These are phyloP conservation scores for Termitomyces bulborhizus DNA, from an alignment of 768 basidiomycete genomes.

Conservation along the genomic window DNA sequence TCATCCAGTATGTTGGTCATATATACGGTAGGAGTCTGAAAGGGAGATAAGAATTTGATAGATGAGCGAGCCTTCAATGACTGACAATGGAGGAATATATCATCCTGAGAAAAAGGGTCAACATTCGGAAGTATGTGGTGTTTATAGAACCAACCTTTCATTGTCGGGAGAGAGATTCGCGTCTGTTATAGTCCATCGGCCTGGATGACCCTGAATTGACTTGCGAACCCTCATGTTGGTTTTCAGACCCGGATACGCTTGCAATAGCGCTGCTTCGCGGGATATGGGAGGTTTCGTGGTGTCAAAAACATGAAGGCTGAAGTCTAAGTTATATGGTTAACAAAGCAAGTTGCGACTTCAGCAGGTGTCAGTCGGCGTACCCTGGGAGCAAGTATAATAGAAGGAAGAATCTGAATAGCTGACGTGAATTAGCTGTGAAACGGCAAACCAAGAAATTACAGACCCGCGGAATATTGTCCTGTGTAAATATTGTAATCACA, in stretches of 20 bases:
- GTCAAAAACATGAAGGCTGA: slow-evolving; percentile 84
- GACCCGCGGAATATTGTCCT: slow-evolving; percentile 78
- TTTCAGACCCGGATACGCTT: slow-evolving; percentile 23
- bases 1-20: slow-evolving; percentile 70
- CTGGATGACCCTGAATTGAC: slow-evolving; percentile 68
- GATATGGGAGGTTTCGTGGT: slow-evolving; percentile 44
- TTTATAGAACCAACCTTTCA: slow-evolving; percentile 48
- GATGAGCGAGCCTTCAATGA: not conserved
- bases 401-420: slow-evolving; percentile 69
- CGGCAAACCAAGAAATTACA: slow-evolving; percentile 1
- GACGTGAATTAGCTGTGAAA: slow-evolving; percentile 1
- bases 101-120: slow-evolving; percentile 43
- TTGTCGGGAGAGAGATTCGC: slow-evolving; percentile 87
- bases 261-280: slow-evolving; percentile 4
- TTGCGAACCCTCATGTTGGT: slow-evolving; percentile 46
- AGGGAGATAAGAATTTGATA: not conserved
- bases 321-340: slow-evolving; percentile 46
- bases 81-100: slow-evolving; percentile 88
- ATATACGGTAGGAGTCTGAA: slow-evolving; percentile 65
- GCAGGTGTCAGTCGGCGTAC: slow-evolving; percentile 26
- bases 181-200: slow-evolving; percentile 94
- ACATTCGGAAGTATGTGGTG: not conserved
- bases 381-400: slow-evolving; percentile 90
- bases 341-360: not conserved
- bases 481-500: slow-evolving; percentile 75